Percentiles rank a stretch among this genome's conserved stretches.
Evolutionary conservation across 441 rosid species (phyloP).

Genomic region (Gossypium gossypioides): DNA sequence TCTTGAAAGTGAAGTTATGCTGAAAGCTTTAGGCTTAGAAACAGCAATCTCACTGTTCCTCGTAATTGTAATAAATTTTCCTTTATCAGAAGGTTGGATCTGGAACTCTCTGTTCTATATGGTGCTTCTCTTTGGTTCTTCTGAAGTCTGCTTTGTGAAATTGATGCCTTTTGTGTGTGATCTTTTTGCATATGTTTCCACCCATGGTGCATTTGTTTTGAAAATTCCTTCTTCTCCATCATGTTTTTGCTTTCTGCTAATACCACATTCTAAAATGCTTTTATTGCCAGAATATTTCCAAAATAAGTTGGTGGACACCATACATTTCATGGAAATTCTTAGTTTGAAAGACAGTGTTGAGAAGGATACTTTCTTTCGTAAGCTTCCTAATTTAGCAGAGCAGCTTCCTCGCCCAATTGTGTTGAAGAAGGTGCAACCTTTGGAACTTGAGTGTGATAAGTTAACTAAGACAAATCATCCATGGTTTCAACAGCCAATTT

Average conservation of each 20-base stretch:
- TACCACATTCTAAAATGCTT: conserved; percentile 16
- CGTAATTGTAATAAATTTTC: background rate
- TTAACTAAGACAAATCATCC: conserved; percentile 11
- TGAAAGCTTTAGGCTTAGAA: background rate
- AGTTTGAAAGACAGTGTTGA: conserved; percentile 90
- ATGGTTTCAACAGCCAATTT: conserved; percentile 15
- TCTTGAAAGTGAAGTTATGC: background rate
- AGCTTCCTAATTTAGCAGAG: conserved; percentile 92
- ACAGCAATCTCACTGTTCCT: background rate
- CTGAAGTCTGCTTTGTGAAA: background rate
- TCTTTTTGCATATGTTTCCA: background rate
- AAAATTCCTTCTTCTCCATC: background rate
- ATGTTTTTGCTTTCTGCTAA: conserved; percentile 7
- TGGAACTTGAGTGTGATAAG: conserved; percentile 16
- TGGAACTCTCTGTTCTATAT: background rate
- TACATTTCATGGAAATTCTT: conserved; percentile 97
- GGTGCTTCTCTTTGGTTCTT: background rate
- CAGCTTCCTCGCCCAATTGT: conserved; percentile 98
- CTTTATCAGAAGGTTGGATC: background rate
- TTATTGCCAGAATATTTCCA: conserved; percentile 86
- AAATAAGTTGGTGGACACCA: conserved; percentile 98
- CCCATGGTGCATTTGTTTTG: background rate
- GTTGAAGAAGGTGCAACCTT: conserved; percentile 65
- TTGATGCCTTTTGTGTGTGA: background rate
- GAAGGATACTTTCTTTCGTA: conserved; percentile 93